Evolutionary conservation across 2,329 filamentous ascomycete species (phyloP).

Genomic region (Zymoseptoria pseudotritici): DNA sequence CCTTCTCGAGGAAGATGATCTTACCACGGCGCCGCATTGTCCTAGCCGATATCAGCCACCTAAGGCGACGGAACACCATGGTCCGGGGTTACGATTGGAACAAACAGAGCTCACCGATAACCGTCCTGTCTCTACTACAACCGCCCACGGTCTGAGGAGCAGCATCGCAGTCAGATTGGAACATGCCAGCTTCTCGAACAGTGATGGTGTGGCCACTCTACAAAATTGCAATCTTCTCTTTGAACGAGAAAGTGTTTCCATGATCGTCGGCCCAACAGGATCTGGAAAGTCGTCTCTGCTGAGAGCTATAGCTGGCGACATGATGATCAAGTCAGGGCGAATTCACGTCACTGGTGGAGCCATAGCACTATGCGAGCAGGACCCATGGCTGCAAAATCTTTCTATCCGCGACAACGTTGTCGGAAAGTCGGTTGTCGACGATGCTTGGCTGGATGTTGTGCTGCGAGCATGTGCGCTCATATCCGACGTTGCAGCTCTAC

Average conservation of each 20-base stretch:
- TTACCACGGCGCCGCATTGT: background rate
- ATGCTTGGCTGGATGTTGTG: slow-evolving; percentile 32
- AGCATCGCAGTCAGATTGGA: background rate
- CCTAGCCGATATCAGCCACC: background rate
- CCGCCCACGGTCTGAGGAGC: background rate
- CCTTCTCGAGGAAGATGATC: background rate
- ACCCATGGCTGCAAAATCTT: slow-evolving; percentile 32
- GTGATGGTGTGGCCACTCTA: background rate
- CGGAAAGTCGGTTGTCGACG: slow-evolving; percentile 30
- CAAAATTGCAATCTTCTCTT: background rate
- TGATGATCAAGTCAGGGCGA: background rate
- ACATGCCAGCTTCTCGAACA: background rate
- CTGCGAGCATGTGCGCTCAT: slow-evolving; percentile 24
- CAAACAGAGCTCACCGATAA: no score
- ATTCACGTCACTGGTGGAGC: slow-evolving; percentile 6
- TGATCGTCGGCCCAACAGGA: background rate
- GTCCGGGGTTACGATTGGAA: no score
- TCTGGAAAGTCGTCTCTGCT: background rate
- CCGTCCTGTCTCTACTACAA: no score
- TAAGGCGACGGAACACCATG: background rate
- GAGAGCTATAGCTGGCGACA: background rate
- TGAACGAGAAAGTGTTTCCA: background rate
- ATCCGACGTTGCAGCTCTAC: slow-evolving; percentile 28
- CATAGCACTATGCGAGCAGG: slow-evolving; percentile 33
- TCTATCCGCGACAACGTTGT: slow-evolving; percentile 34